Evolutionary conservation across 192 early-diverging fungal genomes (phyloP).

Genomic region (Paraglomus occultum): DNA sequence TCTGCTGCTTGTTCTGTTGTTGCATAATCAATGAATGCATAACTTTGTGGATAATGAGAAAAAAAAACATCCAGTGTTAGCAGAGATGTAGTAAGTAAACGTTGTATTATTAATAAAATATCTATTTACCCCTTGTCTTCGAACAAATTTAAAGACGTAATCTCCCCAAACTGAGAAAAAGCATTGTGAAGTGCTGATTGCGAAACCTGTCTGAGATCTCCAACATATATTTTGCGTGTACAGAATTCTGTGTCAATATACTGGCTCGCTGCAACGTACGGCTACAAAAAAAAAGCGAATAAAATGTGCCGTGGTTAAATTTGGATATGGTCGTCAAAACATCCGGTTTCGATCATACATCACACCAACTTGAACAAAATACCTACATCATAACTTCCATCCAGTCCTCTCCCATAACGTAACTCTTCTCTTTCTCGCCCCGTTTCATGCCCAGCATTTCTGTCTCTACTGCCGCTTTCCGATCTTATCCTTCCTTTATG

Average conservation of each 20-base stretch:
- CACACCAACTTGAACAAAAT: neutral
- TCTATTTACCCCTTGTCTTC: slow-evolving; percentile 39
- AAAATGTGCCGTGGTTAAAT: no score
- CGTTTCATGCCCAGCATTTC: neutral
- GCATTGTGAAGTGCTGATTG: slow-evolving; percentile 31
- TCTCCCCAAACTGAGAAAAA: slow-evolving; percentile 37
- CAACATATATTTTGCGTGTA: slow-evolving; percentile 41
- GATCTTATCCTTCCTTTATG: slow-evolving; percentile 18
- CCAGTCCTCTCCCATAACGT: neutral
- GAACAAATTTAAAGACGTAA: slow-evolving; percentile 34
- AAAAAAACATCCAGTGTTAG: neutral
- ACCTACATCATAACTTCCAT: neutral
- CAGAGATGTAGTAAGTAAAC: no score
- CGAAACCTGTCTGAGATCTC: slow-evolving; percentile 36
- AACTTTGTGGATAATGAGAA: slow-evolving; percentile 25
- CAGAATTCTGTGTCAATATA: slow-evolving; percentile 46
- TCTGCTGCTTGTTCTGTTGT: slow-evolving; percentile 32
- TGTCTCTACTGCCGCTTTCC: slow-evolving; percentile 1
- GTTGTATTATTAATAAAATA: neutral
- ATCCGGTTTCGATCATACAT: neutral
- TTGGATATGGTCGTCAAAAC: no score
- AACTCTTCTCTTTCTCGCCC: neutral
- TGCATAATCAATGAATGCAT: slow-evolving; percentile 43
- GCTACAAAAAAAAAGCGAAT: slow-evolving; percentile 37
- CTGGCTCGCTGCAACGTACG: slow-evolving; percentile 34